phyloP scores from a whole-genome alignment of 2,329 filamentous ascomycete species.

The Fusarium sp. region DNA sequence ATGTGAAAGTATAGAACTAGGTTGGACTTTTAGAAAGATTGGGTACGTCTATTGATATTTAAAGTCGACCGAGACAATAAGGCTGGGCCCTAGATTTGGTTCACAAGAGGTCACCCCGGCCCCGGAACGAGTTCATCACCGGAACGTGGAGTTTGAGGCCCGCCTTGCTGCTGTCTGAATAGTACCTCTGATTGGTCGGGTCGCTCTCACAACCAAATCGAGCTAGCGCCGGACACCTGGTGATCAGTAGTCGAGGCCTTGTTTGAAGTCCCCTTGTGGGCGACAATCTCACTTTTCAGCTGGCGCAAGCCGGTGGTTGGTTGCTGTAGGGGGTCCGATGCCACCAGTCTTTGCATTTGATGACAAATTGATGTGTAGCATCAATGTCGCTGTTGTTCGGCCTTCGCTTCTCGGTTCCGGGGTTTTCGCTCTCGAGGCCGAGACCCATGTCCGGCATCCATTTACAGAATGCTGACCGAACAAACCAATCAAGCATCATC shows the following conservation, averaged over 20 bases:
- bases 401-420: neutral
- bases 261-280: neutral
- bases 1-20: slow-evolving; percentile 25
- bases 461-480: neutral
- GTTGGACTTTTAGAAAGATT: neutral
- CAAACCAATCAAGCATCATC: neutral
- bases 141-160: neutral
- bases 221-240: slow-evolving; percentile 35
- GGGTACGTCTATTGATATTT: slow-evolving; percentile 15
- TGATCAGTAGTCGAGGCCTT: neutral
- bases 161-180: neutral
- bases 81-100: neutral
- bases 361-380: neutral
- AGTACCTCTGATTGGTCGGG: slow-evolving; percentile 42
- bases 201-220: slow-evolving; percentile 48
- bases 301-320: neutral
- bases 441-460: neutral
- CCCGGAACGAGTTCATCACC: neutral
- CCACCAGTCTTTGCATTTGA: neutral
- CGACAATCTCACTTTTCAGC: neutral
- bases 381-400: neutral
- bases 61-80: neutral
- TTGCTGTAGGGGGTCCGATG: neutral
- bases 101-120: neutral
- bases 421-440: neutral